Conservation (phyloP, 2,329 filamentous ascomycete genomes). For the Thermomyces lanuginosus region DNA sequence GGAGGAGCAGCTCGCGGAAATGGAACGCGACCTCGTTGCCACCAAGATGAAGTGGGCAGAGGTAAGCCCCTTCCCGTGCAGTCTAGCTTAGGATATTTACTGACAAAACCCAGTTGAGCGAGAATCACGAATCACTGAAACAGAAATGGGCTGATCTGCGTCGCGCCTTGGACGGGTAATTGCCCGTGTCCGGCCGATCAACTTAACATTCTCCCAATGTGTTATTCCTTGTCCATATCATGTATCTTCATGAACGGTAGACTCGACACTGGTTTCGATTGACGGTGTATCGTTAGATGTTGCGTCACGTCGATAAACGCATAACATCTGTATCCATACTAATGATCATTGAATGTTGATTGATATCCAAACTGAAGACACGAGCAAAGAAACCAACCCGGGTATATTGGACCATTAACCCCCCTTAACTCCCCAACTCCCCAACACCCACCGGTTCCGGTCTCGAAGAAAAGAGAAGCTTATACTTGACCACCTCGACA, state of each 20-base stretch:
- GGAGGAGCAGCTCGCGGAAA: constrained; percentile 77
- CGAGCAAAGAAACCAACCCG: too few species aligned
- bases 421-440: too few species aligned
- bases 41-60: constrained; percentile 93
- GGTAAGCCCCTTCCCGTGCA: constrained; percentile 39
- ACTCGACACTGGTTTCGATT: too few species aligned
- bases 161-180: constrained; percentile 34
- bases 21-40: constrained; percentile 81
- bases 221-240: too few species aligned
- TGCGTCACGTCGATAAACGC: too few species aligned
- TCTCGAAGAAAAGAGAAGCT: constrained; percentile 66
- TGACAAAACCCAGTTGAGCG: constrained; percentile 43
- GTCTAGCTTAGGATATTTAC: constrained; percentile 5
- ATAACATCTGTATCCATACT: too few species aligned
- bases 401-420: too few species aligned
- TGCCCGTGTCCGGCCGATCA: not conserved
- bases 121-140: constrained; percentile 51
- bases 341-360: too few species aligned
- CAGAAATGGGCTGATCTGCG: constrained; percentile 63
- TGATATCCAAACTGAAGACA: too few species aligned
- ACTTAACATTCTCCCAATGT: too few species aligned
- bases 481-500: constrained; percentile 72
- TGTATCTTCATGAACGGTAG: too few species aligned
- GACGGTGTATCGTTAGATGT: too few species aligned
- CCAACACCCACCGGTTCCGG: constrained; percentile 78